Percentiles rank a stretch among this genome's conserved stretches.
These are phyloP conservation scores for Leccinum fallax DNA, from an alignment of 1,284 basidiomycete genomes.

Conservation along the genomic window DNA sequence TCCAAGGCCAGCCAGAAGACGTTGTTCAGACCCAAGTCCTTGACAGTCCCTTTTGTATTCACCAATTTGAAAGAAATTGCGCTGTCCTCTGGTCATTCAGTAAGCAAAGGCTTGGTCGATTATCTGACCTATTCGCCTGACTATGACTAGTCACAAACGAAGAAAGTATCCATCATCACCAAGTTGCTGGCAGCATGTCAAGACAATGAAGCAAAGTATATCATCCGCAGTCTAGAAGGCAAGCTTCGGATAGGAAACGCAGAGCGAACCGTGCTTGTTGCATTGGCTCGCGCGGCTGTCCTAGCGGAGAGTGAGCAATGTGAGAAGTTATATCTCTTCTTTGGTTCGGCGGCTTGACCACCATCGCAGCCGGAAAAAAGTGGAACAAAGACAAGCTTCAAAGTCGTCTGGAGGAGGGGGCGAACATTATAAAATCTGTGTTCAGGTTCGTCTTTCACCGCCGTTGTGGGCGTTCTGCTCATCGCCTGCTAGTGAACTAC, in stretches of 20 bases:
- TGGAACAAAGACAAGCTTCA: constrained; percentile 77
- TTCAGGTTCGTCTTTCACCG: constrained; percentile 67
- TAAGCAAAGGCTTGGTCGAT: constrained; percentile 36
- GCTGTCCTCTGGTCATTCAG: constrained; percentile 79
- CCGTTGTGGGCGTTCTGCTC: not conserved
- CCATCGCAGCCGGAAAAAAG: constrained; percentile 62
- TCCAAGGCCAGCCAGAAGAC: constrained; percentile 95
- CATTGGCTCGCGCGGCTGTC: constrained; percentile 85
- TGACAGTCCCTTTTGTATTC: constrained; percentile 91
- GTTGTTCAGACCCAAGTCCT: constrained; percentile 90
- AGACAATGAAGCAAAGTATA: constrained; percentile 90
- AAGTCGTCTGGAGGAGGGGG: constrained; percentile 77
- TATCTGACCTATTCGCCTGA: constrained; percentile 3
- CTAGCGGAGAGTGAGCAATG: constrained; percentile 74
- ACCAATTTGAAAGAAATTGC: constrained; percentile 87
- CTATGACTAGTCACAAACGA: constrained; percentile 72
- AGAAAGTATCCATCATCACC: constrained; percentile 96
- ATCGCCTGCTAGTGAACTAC: constrained; percentile 75
- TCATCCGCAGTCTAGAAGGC: constrained; percentile 94
- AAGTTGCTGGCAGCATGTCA: constrained; percentile 93
- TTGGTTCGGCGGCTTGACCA: constrained; percentile 4
- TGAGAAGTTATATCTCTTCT: constrained; percentile 29
- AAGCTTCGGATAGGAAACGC: constrained; percentile 98
- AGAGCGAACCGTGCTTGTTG: constrained; percentile 89
- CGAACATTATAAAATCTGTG: constrained; percentile 84